phyloP scores from a whole-genome alignment of 1,284 basidiomycete genomes.

The Fomitopsis betulina region DNA sequence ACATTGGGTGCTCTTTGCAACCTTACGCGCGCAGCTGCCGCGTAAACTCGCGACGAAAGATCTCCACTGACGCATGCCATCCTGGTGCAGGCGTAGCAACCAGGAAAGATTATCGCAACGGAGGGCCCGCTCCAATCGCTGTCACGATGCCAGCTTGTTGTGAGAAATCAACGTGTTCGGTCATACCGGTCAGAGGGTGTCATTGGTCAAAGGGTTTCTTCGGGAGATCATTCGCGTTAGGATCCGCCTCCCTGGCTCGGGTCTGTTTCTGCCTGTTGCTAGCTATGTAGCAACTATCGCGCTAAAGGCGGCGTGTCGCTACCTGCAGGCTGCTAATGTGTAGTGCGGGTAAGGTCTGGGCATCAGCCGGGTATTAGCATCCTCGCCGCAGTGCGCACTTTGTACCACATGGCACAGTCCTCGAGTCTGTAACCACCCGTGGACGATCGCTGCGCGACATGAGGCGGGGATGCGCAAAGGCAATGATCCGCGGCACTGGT shows the following conservation, averaged over 20 bases:
- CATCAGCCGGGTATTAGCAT: too few relatives aligned
- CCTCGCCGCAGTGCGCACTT: too few relatives aligned
- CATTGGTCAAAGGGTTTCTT: not conserved
- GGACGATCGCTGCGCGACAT: not conserved
- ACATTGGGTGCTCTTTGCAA: not conserved
- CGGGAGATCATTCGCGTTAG: not conserved
- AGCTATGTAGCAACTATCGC: too few relatives aligned
- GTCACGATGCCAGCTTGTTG: not conserved
- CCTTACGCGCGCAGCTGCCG: not conserved
- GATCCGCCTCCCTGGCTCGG: not conserved
- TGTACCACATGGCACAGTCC: too few relatives aligned
- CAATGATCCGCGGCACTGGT: not conserved
- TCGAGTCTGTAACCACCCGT: too few relatives aligned
- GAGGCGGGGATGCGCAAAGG: not conserved
- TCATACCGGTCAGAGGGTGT: not conserved
- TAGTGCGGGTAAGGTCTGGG: too few relatives aligned
- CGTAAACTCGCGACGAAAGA: not conserved
- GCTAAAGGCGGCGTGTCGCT: too few relatives aligned
- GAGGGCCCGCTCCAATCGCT: not conserved
- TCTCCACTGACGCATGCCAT: not conserved
- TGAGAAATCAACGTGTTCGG: not conserved
- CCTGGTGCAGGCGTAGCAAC: not conserved
- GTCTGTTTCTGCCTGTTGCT: too few relatives aligned
- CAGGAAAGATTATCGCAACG: not conserved
- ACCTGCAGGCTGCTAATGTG: too few relatives aligned